Conservation (phyloP, 2,329 filamentous ascomycete genomes). For the Aspergillus sp. region DNA sequence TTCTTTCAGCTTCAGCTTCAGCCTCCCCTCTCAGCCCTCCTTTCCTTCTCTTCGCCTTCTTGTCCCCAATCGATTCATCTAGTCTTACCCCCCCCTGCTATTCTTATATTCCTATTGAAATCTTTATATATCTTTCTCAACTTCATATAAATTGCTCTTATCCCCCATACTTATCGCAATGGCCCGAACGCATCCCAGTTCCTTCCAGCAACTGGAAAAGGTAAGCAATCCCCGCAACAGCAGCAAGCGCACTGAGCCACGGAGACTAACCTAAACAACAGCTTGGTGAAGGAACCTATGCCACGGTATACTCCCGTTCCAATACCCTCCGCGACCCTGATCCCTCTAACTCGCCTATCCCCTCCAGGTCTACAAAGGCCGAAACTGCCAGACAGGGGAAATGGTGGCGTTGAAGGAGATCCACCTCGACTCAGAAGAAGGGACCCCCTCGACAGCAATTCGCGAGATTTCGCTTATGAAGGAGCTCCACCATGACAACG, state of each 20-base stretch:
- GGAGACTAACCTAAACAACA: background rate
- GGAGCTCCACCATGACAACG: constrained; percentile 97
- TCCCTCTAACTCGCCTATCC: constrained; percentile 9
- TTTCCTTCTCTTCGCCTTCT: constrained; percentile 1
- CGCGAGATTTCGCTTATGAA: constrained; percentile 99
- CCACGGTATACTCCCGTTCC: constrained; percentile 10
- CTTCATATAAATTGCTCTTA: background rate
- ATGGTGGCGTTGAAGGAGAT: constrained; percentile 18
- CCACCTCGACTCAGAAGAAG: constrained; percentile 65
- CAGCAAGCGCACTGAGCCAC: background rate
- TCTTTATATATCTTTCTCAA: background rate
- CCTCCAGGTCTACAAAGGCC: constrained; percentile 18
- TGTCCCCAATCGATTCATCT: background rate
- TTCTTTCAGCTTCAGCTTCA: background rate
- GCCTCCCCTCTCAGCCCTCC: background rate
- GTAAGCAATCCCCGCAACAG: background rate
- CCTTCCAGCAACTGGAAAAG: constrained; percentile 17
- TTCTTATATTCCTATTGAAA: background rate
- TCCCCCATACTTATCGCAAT: background rate
- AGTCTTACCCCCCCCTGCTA: background rate
- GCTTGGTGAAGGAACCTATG: constrained; percentile 19
- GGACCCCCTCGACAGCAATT: constrained; percentile 93
- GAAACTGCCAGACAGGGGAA: constrained; percentile 15
- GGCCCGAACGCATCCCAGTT: constrained; percentile 12
- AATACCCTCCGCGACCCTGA: background rate